These are phyloP conservation scores for Chionographis japonica DNA, from an alignment of 106 monocot species.

Conservation along the genomic window DNA sequence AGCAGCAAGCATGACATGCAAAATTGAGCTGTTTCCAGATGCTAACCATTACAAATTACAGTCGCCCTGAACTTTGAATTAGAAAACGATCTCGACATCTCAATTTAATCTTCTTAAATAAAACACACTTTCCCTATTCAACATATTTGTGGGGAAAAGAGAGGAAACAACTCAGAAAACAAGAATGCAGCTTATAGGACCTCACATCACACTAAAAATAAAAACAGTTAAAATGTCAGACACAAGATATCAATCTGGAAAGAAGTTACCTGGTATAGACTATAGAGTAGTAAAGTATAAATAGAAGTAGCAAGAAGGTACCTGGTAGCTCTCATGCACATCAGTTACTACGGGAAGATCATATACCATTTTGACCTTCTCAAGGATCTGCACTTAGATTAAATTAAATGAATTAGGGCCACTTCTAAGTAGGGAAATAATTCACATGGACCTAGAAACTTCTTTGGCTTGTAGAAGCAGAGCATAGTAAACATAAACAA, in stretches of 20 bases:
- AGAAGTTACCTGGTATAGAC: neutral
- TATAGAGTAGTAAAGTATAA: neutral
- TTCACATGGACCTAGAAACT: neutral
- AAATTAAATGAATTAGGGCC: conserved; percentile 2
- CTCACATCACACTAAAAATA: no score
- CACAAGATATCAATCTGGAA: neutral
- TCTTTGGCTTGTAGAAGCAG: neutral
- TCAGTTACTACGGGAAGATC: conserved; percentile 92
- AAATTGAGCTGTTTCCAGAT: no score
- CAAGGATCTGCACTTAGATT: conserved; percentile 64
- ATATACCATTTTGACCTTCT: conserved; percentile 77
- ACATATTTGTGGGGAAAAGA: no score
- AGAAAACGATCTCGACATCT: no score
- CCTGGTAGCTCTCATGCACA: conserved; percentile 91
- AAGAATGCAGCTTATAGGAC: no score
- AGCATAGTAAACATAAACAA: no score
- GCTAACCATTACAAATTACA: no score
- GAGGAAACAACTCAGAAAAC: no score
- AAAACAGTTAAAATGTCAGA: neutral
- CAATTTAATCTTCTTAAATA: no score
- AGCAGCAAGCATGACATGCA: no score
- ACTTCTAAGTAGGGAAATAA: neutral
- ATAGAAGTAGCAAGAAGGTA: conserved; percentile 7
- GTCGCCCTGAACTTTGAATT: no score
- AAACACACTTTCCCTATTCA: no score